Percentiles rank a stretch among this genome's conserved stretches.
Conservation (phyloP, 2,329 filamentous ascomycete species). For the Fusarium sulawesiense region DNA sequence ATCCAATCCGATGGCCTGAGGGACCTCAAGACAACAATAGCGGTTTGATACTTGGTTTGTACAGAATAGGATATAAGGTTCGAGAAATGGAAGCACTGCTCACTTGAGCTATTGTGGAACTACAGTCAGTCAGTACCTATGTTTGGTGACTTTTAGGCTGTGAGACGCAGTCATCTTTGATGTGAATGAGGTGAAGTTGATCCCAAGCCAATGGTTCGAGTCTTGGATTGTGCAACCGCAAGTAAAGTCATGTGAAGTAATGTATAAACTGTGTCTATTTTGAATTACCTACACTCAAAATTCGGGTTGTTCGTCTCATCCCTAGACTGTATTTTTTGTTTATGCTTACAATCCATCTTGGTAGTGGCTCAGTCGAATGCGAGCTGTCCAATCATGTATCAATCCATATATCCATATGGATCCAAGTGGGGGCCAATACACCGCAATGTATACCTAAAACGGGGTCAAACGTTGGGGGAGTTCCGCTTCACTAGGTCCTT, state of each 20-base stretch:
- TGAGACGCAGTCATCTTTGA: constrained; percentile 11
- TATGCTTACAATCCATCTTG: constrained; percentile 5
- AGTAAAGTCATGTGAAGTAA: not conserved
- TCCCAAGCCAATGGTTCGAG: not conserved
- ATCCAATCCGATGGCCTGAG: constrained; percentile 13
- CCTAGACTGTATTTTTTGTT: not conserved
- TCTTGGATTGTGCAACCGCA: not conserved
- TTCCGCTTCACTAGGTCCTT: not conserved
- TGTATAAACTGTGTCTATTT: not conserved
- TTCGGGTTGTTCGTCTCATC: not conserved
- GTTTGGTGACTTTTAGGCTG: not conserved
- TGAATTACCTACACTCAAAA: not conserved
- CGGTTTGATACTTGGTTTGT: constrained; percentile 25
- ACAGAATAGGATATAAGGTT: constrained; percentile 29
- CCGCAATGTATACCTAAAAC: constrained; percentile 23
- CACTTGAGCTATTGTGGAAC: constrained; percentile 26
- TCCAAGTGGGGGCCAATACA: not conserved
- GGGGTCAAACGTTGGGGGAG: not conserved
- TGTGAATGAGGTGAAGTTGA: not conserved
- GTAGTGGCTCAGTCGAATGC: not conserved
- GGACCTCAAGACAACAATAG: not conserved
- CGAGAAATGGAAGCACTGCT: constrained; percentile 24
- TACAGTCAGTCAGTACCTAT: not conserved
- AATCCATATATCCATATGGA: not conserved
- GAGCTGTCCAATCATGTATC: not conserved